Evolutionary conservation across 139 green algal species (phyloP), one percentile per base, ranked within the genome.

Genomic region (Bryopsis sp.): DNA sequence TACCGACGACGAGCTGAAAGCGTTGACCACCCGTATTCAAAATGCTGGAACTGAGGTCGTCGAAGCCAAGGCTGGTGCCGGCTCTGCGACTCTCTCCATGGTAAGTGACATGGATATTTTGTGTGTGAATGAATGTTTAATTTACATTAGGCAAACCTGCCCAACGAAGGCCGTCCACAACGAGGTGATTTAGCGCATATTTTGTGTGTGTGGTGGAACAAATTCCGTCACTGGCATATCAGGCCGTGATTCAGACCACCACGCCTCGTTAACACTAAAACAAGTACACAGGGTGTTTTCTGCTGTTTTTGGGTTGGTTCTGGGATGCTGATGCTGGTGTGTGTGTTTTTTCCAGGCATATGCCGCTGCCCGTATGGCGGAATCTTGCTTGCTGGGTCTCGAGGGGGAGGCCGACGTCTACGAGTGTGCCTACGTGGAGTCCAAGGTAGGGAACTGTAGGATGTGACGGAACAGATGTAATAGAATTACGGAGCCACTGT

Each of bases 31-130:
- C 11, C 78, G 86, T 48, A 96, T 95, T 48, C 84, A 90, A 69
- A 90, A 94, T 66, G 89, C 87, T 1, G 88, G 89, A 71, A 95
- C 89, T 48, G 86, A 93, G 68, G 88, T 96, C 7, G 89, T 96
- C 26, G 87, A 96, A 79, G 89, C 89, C 60, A 96, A 96, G 81
- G 86, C 86, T 4, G 87, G 87, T 54, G 73, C 77, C 19, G 82
- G 89, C 58, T 94, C 86, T 36, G 89, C 89, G 31, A 95, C 88
- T 0, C 81, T 96, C 0, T 94, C 87, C 47, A 95, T 96, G 89
- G 71, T 79, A 54, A 54, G 43, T n/a, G n/a, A n/a, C n/a, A n/a
- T n/a, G n/a, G n/a, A n/a, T n/a, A n/a, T n/a, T n/a, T n/a, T n/a
- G n/a, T n/a, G n/a, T n/a, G n/a, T n/a, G n/a, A n/a, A n/a, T n/a